These are phyloP conservation scores for Leptomonas seymouri DNA, from an alignment of 208 protist genomes.

Conservation along the genomic window DNA sequence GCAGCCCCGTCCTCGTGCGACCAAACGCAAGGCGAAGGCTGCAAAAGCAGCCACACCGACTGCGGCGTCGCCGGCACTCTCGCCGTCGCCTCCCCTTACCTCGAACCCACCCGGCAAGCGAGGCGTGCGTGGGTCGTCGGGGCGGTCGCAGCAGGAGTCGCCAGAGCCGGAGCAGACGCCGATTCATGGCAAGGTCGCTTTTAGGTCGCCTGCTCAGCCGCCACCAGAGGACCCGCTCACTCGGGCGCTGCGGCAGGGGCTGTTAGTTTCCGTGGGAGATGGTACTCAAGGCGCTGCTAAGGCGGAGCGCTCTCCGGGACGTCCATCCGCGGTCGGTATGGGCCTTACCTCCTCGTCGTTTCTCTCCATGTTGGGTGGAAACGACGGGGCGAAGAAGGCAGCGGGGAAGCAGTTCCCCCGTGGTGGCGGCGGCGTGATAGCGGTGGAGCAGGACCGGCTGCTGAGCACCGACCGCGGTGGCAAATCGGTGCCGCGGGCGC, in stretches of 20 bases:
- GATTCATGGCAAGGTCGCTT: conserved; percentile 5
- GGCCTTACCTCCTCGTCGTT: conserved; percentile 4
- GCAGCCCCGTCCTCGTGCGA: not conserved
- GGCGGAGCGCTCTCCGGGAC: conserved; percentile 2
- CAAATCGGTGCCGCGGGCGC: not conserved
- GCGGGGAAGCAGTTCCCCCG: not conserved
- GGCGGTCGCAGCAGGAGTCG: conserved; percentile 1
- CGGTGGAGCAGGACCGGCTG: conserved; percentile 31
- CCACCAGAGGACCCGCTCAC: conserved; percentile 23
- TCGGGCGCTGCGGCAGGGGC: conserved; percentile 24
- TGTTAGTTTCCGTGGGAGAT: not conserved
- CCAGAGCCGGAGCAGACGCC: not conserved
- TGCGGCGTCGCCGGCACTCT: not conserved
- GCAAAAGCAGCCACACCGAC: not conserved
- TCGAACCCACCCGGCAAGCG: conserved; percentile 3
- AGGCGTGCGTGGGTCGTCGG: not conserved
- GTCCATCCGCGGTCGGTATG: not conserved
- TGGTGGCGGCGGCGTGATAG: conserved; percentile 9
- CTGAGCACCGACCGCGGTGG: conserved; percentile 12
- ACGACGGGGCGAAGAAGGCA: conserved; percentile 10
- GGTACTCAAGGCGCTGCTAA: not conserved
- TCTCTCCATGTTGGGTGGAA: conserved; percentile 2
- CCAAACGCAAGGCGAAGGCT: not conserved
- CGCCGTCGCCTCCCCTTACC: not conserved
- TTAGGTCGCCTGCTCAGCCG: not conserved